These are phyloP conservation scores for Bipolaris sorokiniana DNA, from an alignment of 2,329 filamentous ascomycete genomes.

Conservation along the genomic window DNA sequence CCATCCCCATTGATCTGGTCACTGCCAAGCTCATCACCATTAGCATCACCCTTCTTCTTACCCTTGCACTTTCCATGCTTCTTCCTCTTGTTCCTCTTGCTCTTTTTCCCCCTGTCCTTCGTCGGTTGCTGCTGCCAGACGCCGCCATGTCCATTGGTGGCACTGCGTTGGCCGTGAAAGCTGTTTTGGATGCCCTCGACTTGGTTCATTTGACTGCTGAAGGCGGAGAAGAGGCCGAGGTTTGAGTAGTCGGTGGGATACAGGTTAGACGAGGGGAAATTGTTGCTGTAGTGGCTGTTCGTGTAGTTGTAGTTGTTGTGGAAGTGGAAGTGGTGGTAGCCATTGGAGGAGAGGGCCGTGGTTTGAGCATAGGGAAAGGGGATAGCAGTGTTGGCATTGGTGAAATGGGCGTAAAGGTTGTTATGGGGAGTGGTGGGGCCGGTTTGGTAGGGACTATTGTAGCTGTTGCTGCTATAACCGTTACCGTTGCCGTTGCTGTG, in stretches of 20 bases:
- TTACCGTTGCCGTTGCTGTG: not conserved
- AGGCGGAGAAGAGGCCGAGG: not conserved
- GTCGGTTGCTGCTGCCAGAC: not conserved
- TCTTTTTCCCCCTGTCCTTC: not conserved
- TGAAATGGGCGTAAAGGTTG: too few relatives aligned
- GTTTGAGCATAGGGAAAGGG: too few relatives aligned
- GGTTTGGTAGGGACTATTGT: not conserved
- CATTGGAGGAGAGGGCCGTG: not conserved
- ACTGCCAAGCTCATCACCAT: not conserved
- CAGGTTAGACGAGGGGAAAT: not conserved
- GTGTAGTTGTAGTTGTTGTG: not conserved
- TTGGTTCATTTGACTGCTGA: not conserved
- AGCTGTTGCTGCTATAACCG: not conserved
- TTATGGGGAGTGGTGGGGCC: not conserved
- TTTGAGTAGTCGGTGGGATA: not conserved
- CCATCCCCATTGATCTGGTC: not conserved
- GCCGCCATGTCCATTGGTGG: not conserved
- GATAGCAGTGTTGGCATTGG: too few relatives aligned
- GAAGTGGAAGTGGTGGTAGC: too few relatives aligned
- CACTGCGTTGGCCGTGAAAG: not conserved
- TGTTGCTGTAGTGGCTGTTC: not conserved
- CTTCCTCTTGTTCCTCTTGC: not conserved
- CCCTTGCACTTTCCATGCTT: not conserved
- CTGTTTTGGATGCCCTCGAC: not conserved
- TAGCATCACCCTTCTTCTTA: not conserved